Base-by-base conservation (phyloP, 306 rosid species). In the Acacia acuminata region DNA sequence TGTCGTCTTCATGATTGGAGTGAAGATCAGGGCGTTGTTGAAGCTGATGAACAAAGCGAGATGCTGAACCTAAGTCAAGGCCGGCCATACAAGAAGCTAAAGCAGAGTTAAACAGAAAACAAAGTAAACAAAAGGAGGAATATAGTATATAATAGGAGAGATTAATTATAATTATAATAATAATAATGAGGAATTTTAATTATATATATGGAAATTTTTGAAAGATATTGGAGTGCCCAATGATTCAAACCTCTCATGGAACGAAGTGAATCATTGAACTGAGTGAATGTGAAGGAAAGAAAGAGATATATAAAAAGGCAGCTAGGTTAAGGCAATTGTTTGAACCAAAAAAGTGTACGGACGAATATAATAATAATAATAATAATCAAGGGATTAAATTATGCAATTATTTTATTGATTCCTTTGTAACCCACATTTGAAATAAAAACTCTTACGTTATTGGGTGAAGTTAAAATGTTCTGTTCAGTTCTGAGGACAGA, bases 71-170 rank as follows among this genome's bases (percentile, higher is more conserved):
- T 53, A 95, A 90, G 91, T 93, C 98, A 88, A 95, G 88, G 89
- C 98, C 98, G 89, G 98, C 97, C 99, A 95, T 95, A 89, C 75
- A 89, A 79, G 79, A 82, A 86, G 75, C 82, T 86, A 83, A 73
- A 79, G 77, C 75, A 80, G 25, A 77, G 75, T 42, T 44, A 78
- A 34, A 51, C 74, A 75, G 79, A 60, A 84, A 84, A 78, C 83
- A 85, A 87, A 82, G 77, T 75, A 71, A 82, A 77, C 76, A 75
- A 78, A 71, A 3, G 38, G n/a, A 24, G 69, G 61, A n/a, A n/a
- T 73, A 83, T 70, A 74, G 79, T 84, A 85, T 84, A 79, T 83
- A 79, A 80, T 81, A 78, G 81, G 50, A 75, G 58, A 71, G 75
- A 43, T 19, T 76, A 83, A 32, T 16, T 14, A 32, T 13, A 32